Evolutionary conservation across 2,329 filamentous ascomycete species (phyloP), one percentile per base, ranked within the genome.

Genomic region (Alternaria sp.): DNA sequence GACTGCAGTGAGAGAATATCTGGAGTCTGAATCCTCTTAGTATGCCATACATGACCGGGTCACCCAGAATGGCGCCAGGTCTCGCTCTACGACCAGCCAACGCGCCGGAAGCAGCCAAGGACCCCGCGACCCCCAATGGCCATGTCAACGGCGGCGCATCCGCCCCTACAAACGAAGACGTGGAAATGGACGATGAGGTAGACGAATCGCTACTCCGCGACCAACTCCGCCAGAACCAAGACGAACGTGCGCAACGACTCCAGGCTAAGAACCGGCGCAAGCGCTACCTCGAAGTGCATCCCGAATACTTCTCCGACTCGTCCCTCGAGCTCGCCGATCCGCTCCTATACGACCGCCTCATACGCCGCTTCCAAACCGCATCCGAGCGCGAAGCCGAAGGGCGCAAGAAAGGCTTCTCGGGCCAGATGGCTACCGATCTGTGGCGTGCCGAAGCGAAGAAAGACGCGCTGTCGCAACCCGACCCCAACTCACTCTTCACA

Each of bases 331-430:
- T 90, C 70, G 88, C 87, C 78, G 86, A 96, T 80, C 93, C 93
- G 1, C 82, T 95, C 9, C 86, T 96, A 30, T 97, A 97, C 83
- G 92, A 96, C 78, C 87, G 88, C 57, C 85, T 96, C 23, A 87
- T 97, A 64, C 89, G 92, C 56, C 88, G 88, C 55, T 94, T 94
- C 77, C 92, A 94, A 68, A 90, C 89, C 1, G 82, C 89, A 3
- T 83, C 85, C 5, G 93, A 97, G 80, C 88, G 92, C 57, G 89
- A 93, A 75, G 86, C 86, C 7, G 92, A 95, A 71, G 91, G 90
- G 9, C 88, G 88, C 46, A 82, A 84, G 9, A 93, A 93, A 75
- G 93, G 93, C 11, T 96, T 93, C 78, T 91, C 91, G 1, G 91
- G 92, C 23, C 86, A 91, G 12, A 86, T 97, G 6, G 91, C 96